Conservation (phyloP, 2,329 filamentous ascomycete species). For the Fusarium circinatum region DNA sequence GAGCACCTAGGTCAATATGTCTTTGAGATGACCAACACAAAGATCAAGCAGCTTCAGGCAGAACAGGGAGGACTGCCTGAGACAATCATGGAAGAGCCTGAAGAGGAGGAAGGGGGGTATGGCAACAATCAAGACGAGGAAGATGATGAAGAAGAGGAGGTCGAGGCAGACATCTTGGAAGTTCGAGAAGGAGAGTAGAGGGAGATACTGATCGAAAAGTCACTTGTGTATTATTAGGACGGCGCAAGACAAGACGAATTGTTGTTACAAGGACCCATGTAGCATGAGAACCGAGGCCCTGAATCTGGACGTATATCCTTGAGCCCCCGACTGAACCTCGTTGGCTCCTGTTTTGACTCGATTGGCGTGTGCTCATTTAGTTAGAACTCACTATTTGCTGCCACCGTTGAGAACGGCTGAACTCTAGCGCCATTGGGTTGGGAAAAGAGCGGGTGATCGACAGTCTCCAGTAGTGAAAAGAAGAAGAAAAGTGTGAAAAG, state of each 20-base stretch:
- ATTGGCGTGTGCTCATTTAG: neutral
- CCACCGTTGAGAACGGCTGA: conserved; percentile 5
- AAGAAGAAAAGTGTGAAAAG: neutral
- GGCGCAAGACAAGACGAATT: conserved; percentile 13
- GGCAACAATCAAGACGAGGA: conserved; percentile 48
- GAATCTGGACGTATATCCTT: neutral
- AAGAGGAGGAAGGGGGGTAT: conserved; percentile 46
- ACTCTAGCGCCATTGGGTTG: conserved; percentile 6
- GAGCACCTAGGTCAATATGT: conserved; percentile 98
- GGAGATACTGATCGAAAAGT: conserved; percentile 7
- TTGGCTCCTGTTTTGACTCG: neutral
- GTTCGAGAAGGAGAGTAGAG: conserved; percentile 48
- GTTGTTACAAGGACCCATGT: neutral
- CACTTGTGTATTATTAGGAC: conserved; percentile 1
- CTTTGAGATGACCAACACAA: conserved; percentile 88
- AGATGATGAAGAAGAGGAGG: conserved; percentile 43
- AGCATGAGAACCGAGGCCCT: neutral
- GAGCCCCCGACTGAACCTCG: neutral
- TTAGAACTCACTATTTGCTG: neutral
- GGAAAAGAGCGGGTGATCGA: conserved; percentile 19
- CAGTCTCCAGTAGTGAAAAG: conserved; percentile 6
- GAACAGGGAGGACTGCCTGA: conserved; percentile 46
- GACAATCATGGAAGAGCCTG: conserved; percentile 42
- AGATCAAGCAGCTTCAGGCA: conserved; percentile 59
- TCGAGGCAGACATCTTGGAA: conserved; percentile 51